Evolutionary conservation across 2,329 filamentous ascomycete species (phyloP), one percentile per base, ranked within the genome.

Genomic region (Amauroascus verrucosus): DNA sequence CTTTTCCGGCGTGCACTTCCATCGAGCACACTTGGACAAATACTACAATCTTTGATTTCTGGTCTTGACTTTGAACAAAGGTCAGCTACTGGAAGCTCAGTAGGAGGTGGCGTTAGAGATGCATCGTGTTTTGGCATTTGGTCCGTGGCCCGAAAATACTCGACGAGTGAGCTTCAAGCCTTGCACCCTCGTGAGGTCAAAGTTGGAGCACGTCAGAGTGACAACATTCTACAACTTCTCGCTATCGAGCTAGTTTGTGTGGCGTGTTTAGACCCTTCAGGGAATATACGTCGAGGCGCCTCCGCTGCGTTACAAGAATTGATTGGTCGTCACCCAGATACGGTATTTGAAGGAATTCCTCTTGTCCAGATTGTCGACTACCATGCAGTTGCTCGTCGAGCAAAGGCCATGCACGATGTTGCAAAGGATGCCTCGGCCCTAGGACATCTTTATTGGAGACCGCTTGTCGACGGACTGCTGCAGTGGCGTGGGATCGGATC

Each of bases 71-170:
- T 97, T 64, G 90, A 98, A 67, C 88, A 95, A 63, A 80, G 90
- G 55, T 86, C 85, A 44, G 80, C 88, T 0, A 88, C 88, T 2
- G 91, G 93, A n/a, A 82, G 79, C 11, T 90, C 88, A 2, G 76
- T 91, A 9, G 93, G 93, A 1, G 85, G 87, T 1, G 95, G 94
- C 61, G 90, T 98, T 14, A 82, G 93, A 45, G 93, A 98, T 71
- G 91, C 93, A 11, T 88, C 93, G 2, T 96, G 90, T 66, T 98
- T 97, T 66, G 93, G 93, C 6, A 84, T 97, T 22, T 98, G 93
- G 93, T 86, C 90, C 1, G 68, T 97, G 6, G 88, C 91, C 20
- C 80, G 93, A 53, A 84, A 91, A 52, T 98, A 97, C 62, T 83
- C 81, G 1, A 95, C 89, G 0, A 64, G 74, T 0, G 91, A 97